These are phyloP conservation scores for Penicillium ochrochloron DNA, from an alignment of 495 filamentous ascomycete genomes.

Conservation along the genomic window DNA sequence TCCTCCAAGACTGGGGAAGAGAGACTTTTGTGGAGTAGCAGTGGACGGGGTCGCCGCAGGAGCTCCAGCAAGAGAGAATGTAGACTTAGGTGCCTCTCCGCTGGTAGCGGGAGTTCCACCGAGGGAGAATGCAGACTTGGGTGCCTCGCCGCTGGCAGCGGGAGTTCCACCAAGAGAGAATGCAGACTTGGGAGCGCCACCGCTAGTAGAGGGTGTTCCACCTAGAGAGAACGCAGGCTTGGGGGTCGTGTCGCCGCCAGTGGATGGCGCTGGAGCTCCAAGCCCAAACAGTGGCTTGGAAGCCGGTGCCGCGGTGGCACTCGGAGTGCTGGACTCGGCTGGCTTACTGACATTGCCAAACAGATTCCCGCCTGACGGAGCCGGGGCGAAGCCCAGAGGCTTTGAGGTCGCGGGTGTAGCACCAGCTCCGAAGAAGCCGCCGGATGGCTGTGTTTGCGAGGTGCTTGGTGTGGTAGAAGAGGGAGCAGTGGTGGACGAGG, in stretches of 20 bases:
- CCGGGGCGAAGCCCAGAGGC: slow-evolving; percentile 37
- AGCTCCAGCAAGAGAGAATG: slow-evolving; percentile 36
- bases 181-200: background rate
- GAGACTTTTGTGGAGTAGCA: slow-evolving; percentile 45
- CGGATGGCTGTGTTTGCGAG: slow-evolving; percentile 35
- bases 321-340: slow-evolving; percentile 45
- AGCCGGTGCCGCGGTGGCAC: slow-evolving; percentile 33
- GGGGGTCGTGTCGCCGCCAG: slow-evolving; percentile 20
- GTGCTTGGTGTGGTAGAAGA: slow-evolving; percentile 37
- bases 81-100: slow-evolving; percentile 22
- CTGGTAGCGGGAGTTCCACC: background rate
- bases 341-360: slow-evolving; percentile 51
- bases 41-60: slow-evolving; percentile 30
- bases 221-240: slow-evolving; percentile 19
- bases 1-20: slow-evolving; percentile 43
- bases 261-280: slow-evolving; percentile 10
- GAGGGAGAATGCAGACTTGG: slow-evolving; percentile 1
- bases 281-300: slow-evolving; percentile 19
- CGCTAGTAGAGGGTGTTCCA: slow-evolving; percentile 6
- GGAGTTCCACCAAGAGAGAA: background rate
- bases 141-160: background rate
- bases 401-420: slow-evolving; percentile 25
- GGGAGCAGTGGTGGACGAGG: slow-evolving; percentile 28
- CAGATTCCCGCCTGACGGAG: slow-evolving; percentile 34
- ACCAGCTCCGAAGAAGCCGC: slow-evolving; percentile 40